A percentile compares a stretch with the other conserved stretches of the same genome.
Conservation (phyloP, 2,329 filamentous ascomycete species). For the Phialocephala sp. region DNA sequence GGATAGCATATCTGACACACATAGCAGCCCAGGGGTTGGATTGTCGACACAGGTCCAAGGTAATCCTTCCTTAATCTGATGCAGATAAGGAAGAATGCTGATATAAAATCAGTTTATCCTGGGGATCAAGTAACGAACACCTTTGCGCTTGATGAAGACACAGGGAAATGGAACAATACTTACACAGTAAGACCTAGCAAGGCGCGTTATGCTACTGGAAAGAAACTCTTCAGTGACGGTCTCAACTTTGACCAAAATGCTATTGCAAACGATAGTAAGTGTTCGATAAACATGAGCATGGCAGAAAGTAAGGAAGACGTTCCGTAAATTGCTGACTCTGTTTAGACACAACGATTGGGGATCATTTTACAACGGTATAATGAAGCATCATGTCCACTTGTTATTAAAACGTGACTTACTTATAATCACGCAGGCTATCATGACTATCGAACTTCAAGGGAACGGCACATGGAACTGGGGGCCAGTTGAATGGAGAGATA, state of each 20-base stretch:
- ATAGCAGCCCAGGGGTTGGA: background rate
- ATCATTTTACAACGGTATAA: background rate
- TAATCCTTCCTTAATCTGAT: background rate
- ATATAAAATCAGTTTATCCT: slow-evolving; percentile 22
- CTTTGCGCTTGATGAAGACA: slow-evolving; percentile 21
- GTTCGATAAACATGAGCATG: background rate
- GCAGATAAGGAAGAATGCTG: background rate
- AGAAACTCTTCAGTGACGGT: slow-evolving; percentile 15
- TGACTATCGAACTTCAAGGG: slow-evolving; percentile 32
- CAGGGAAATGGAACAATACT: slow-evolving; percentile 27
- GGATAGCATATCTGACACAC: too few relatives aligned
- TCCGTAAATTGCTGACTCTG: background rate
- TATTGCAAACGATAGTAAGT: slow-evolving; percentile 14
- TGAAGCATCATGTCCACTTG: background rate
- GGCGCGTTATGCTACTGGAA: slow-evolving; percentile 8
- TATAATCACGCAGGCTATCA: slow-evolving; percentile 9
- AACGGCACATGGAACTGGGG: slow-evolving; percentile 32
- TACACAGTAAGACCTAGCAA: slow-evolving; percentile 22
- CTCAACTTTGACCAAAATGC: slow-evolving; percentile 23
- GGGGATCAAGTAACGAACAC: slow-evolving; percentile 27
- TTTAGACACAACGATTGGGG: background rate
- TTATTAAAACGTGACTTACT: background rate
- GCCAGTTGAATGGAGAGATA: slow-evolving; percentile 26
- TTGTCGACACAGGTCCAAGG: background rate
- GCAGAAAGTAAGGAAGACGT: background rate